A percentile compares a stretch with the other conserved stretches of the same genome.
phyloP scores from a whole-genome alignment of 371 early-diverging fungal species.

The Amoeboradix gromovi region DNA sequence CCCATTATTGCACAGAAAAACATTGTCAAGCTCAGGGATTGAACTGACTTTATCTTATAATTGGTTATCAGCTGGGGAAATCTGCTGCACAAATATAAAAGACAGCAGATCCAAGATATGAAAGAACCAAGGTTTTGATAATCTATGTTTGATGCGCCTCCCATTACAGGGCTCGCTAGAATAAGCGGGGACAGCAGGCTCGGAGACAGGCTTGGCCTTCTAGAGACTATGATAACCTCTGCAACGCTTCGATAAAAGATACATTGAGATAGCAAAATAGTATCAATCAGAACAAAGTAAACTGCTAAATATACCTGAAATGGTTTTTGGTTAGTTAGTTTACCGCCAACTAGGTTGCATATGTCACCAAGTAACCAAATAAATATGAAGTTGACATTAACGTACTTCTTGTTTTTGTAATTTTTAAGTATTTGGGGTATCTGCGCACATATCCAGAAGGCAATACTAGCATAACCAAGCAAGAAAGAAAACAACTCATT shows the following conservation, averaged over 20 bases:
- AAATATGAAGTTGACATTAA: slow-evolving; percentile 33
- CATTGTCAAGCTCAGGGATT: slow-evolving; percentile 43
- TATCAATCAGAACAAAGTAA: slow-evolving; percentile 21
- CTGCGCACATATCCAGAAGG: slow-evolving; percentile 44
- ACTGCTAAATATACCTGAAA: slow-evolving; percentile 28
- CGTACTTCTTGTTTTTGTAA: slow-evolving; percentile 17
- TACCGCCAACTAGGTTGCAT: slow-evolving; percentile 38
- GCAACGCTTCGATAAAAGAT: slow-evolving; percentile 13
- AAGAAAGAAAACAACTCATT: neutral
- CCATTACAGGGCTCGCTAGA: neutral
- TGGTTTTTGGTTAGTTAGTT: slow-evolving; percentile 35
- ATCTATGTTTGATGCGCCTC: neutral
- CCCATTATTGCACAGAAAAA: slow-evolving; percentile 50
- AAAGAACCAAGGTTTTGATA: slow-evolving; percentile 19
- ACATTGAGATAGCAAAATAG: slow-evolving; percentile 16
- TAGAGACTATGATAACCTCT: slow-evolving; percentile 3
- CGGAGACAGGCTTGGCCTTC: neutral
- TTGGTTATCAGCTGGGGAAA: slow-evolving; percentile 38
- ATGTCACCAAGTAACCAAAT: slow-evolving; percentile 60
- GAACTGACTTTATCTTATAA: slow-evolving; percentile 29
- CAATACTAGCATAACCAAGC: slow-evolving; percentile 30
- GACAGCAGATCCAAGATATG: slow-evolving; percentile 32
- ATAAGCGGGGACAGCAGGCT: neutral
- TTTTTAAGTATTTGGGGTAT: slow-evolving; percentile 36
- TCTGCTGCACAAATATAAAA: slow-evolving; percentile 32